Base-by-base conservation (phyloP, 805 yeast genomes). In the Candida verbasci region DNA sequence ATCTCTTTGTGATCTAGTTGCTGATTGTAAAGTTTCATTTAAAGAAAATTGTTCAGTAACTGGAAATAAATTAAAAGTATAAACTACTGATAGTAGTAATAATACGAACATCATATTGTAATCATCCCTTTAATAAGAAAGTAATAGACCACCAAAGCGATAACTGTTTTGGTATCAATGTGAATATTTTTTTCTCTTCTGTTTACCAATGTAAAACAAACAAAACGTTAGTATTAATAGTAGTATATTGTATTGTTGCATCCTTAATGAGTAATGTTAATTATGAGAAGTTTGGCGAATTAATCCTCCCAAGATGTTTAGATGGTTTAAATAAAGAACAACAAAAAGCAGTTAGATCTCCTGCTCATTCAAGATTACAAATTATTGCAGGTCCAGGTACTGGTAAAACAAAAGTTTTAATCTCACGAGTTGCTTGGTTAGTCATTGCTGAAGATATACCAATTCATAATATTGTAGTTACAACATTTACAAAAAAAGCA, bases 401-500 rank as follows among this genome's bases (percentile, higher is more conserved):
- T 0, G 82, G 82, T 4, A 91, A 91, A 56, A 91, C 98, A 2
- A 80, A 79, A 53, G 91, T 93, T 1, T 58, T 91, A 20, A 80
- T 86, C 0, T 71, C 87, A 1, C 65, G 96, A 30, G 93, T 89
- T 8, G 89, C 89, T 0, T 74, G 79, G 48, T 61, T 89, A 20
- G 46, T 89, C 6, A 41, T 74, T 3, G 55, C 70, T 7, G 66
- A 73, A 24, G 58, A 68, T 1, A 56, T 85, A 0, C 62, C 67
- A 1, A 89, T 97, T 0, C 64, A 68, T 23, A 61, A 72, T 31
- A 71, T 93, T 14, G 73, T 91, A 1, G 93, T 89, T 15, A 86
- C 96, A 5, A 89, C 97, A 0, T 91, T 91, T 62, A 91, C 97
- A 9, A 85, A 86, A 48, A 86, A 84, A 49, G 97, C 98, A 0